Evolutionary conservation across 805 yeast genomes (phyloP).

Genomic region (Clavispora carvajalis): DNA sequence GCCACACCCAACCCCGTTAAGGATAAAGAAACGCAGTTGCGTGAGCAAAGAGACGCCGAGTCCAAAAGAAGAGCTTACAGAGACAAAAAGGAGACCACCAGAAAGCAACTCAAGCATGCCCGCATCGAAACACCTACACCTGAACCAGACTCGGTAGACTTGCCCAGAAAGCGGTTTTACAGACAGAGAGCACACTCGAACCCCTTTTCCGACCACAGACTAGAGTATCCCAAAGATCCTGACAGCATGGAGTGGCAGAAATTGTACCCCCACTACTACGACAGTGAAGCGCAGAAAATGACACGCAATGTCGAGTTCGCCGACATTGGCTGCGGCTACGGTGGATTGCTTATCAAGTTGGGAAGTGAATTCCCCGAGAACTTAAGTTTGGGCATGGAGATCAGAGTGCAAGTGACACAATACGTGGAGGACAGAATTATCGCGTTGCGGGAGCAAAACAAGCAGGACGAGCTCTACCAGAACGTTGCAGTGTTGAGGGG

Average conservation of each 20-base stretch:
- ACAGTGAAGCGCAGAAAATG: conserved; percentile 38
- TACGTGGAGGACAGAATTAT: conserved; percentile 93
- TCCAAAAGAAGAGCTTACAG: conserved; percentile 46
- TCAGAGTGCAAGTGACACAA: conserved; percentile 94
- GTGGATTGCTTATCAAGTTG: conserved; percentile 79
- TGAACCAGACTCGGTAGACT: conserved; percentile 32
- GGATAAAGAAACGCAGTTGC: conserved; percentile 15
- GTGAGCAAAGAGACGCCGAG: conserved; percentile 16
- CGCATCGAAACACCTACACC: conserved; percentile 34
- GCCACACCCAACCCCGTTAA: conserved; percentile 6
- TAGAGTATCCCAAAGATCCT: conserved; percentile 83
- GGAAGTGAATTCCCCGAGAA: conserved; percentile 72
- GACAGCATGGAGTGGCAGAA: conserved; percentile 81
- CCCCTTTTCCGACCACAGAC: conserved; percentile 91
- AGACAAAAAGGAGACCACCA: conserved; percentile 39
- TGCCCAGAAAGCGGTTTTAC: conserved; percentile 83
- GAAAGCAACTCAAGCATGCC: conserved; percentile 42
- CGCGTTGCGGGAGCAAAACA: conserved; percentile 66
- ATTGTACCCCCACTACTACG: conserved; percentile 60
- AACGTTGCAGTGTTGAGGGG: conserved; percentile 90
- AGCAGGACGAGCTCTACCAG: conserved; percentile 47
- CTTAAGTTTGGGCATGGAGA: conserved; percentile 91
- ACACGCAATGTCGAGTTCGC: conserved; percentile 72
- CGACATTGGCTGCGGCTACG: conserved; percentile 97
- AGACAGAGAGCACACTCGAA: conserved; percentile 97